phyloP scores from a whole-genome alignment of 805 yeast genomes.

The Zygosaccharomyces kombuchaensis region DNA sequence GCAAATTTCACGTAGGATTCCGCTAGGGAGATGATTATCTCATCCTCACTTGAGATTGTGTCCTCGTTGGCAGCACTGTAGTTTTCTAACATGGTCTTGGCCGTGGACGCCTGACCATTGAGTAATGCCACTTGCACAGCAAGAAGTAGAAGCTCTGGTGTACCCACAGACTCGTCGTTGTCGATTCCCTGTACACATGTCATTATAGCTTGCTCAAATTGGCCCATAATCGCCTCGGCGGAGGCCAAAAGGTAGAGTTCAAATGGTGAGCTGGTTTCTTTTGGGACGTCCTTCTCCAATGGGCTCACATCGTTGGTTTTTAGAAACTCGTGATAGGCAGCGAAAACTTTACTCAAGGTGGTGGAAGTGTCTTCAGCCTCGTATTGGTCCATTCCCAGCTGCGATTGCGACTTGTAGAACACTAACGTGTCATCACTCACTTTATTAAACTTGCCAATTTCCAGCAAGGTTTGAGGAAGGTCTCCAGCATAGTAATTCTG shows the following conservation, averaged over 20 bases:
- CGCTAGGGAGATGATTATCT: slow-evolving; percentile 68
- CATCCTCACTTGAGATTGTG: slow-evolving; percentile 48
- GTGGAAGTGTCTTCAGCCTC: slow-evolving; percentile 17
- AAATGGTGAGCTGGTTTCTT: slow-evolving; percentile 18
- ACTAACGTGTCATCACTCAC: slow-evolving; percentile 26
- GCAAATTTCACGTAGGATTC: slow-evolving; percentile 64
- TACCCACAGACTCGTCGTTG: slow-evolving; percentile 39
- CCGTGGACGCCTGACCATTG: slow-evolving; percentile 41
- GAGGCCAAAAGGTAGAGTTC: slow-evolving; percentile 28
- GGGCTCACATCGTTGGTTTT: slow-evolving; percentile 16
- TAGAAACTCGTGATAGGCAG: slow-evolving; percentile 27
- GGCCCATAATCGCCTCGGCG: slow-evolving; percentile 27
- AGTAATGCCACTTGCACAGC: slow-evolving; percentile 40
- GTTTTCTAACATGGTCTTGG: slow-evolving; percentile 45
- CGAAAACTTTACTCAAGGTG: slow-evolving; percentile 32
- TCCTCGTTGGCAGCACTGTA: slow-evolving; percentile 45
- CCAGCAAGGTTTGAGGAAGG: slow-evolving; percentile 42
- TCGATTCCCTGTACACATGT: slow-evolving; percentile 39
- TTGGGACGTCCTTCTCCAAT: slow-evolving; percentile 17
- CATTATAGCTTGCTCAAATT: slow-evolving; percentile 36
- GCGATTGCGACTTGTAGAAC: slow-evolving; percentile 36
- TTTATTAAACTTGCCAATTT: slow-evolving; percentile 40
- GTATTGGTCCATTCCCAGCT: slow-evolving; percentile 30
- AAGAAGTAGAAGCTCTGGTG: slow-evolving; percentile 40
- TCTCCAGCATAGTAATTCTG: slow-evolving; percentile 62